Percentiles rank a stretch among this genome's conserved stretches.
These are phyloP conservation scores for Jacaranda copaia DNA, from an alignment of 257 asterid genomes.

Conservation along the genomic window DNA sequence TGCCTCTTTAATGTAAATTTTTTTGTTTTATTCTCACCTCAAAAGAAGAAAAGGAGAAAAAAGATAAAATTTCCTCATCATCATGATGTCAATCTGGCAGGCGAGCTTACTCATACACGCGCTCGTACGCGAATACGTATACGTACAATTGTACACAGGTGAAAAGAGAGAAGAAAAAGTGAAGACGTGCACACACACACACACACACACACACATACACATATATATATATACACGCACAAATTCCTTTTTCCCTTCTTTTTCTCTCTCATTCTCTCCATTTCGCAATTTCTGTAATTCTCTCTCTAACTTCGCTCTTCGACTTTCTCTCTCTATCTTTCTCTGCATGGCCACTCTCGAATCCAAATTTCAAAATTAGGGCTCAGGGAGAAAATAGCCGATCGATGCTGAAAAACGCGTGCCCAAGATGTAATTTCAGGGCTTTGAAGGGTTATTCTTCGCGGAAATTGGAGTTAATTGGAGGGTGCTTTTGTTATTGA, in stretches of 20 bases:
- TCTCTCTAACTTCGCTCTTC: constrained; percentile 37
- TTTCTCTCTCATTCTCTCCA: constrained; percentile 41
- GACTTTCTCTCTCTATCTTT: constrained; percentile 43
- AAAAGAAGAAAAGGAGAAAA: background rate
- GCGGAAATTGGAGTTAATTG: constrained; percentile 38
- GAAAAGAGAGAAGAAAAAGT: constrained; percentile 7
- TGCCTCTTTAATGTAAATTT: too few relatives aligned
- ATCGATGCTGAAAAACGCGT: constrained; percentile 34
- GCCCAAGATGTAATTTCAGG: constrained; percentile 58
- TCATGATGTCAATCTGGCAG: too few relatives aligned
- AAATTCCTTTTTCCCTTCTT: constrained; percentile 45
- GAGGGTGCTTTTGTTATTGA: constrained; percentile 20
- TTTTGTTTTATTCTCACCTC: background rate
- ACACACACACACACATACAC: constrained; percentile 23
- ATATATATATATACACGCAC: constrained; percentile 22
- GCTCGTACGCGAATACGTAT: background rate
- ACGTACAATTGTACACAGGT: constrained; percentile 15
- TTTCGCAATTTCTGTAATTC: constrained; percentile 29
- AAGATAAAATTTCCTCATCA: background rate
- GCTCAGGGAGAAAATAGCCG: constrained; percentile 26
- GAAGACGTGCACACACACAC: background rate
- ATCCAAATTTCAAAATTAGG: constrained; percentile 58
- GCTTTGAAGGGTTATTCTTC: constrained; percentile 42
- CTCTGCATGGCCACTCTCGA: constrained; percentile 62
- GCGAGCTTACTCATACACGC: background rate